These are phyloP conservation scores for Camelina sativa DNA, from an alignment of 345 rosid genomes.

Conservation along the genomic window DNA sequence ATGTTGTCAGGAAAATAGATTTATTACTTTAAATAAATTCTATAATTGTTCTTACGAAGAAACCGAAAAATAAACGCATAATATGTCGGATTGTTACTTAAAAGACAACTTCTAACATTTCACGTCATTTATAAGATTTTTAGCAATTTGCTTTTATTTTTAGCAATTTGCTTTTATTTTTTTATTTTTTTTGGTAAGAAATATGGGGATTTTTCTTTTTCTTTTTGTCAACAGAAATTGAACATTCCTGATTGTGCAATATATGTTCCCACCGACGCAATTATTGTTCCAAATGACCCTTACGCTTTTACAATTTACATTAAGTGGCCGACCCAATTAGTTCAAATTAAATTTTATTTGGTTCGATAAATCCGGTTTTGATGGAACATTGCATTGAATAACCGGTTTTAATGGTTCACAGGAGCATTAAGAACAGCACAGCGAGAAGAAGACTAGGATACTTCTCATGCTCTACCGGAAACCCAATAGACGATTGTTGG, in stretches of 20 bases:
- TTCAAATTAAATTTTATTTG: not conserved
- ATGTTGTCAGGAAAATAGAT: too few relatives aligned
- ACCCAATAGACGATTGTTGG: constrained; percentile 91
- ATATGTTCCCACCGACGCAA: constrained; percentile 36
- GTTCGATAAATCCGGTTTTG: not conserved
- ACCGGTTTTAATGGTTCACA: constrained; percentile 49
- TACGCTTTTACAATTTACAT: not conserved
- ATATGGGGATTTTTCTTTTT: too few relatives aligned
- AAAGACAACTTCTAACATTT: not conserved
- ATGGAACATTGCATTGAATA: too few relatives aligned
- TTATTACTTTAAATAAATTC: too few relatives aligned
- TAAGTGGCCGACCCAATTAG: constrained; percentile 2
- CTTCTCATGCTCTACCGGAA: constrained; percentile 69
- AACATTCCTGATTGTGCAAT: too few relatives aligned
- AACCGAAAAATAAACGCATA: not conserved
- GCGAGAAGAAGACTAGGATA: constrained; percentile 64
- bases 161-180: too few relatives aligned
- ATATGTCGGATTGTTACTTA: not conserved
- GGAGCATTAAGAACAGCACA: constrained; percentile 77
- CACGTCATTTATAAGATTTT: not conserved
- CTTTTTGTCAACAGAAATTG: too few relatives aligned
- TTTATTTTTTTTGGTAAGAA: too few relatives aligned
- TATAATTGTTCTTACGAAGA: too few relatives aligned
- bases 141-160: not conserved
- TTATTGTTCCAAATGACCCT: not conserved